Percentiles rank a stretch among this genome's conserved stretches.
Conservation (phyloP, 2,329 filamentous ascomycete species). For the Scedosporium apiospermum region DNA sequence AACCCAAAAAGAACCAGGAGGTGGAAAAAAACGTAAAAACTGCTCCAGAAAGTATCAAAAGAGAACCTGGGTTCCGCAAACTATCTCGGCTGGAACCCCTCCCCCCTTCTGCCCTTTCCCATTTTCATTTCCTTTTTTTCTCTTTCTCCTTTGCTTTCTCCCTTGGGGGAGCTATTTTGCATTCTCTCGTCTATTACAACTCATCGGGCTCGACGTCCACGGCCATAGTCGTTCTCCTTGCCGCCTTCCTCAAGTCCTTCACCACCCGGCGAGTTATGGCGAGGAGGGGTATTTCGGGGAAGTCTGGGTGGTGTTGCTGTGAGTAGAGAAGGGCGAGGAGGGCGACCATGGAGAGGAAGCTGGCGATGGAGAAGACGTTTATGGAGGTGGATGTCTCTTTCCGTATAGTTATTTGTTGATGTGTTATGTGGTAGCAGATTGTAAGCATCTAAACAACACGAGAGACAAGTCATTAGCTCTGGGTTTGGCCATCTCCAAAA, state of each 20-base stretch:
- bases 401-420: conserved; percentile 70
- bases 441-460: conserved; percentile 49
- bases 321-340: conserved; percentile 59
- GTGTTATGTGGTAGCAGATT: conserved; percentile 65
- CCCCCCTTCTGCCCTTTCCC: background rate
- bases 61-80: background rate
- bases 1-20: conserved; percentile 6
- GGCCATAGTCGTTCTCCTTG: background rate
- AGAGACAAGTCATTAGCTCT: background rate
- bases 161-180: background rate
- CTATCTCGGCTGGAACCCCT: background rate
- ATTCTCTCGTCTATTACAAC: background rate
- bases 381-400: conserved; percentile 73
- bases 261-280: conserved; percentile 25
- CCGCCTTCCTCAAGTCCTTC: conserved; percentile 19
- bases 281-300: conserved; percentile 50
- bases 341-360: conserved; percentile 65
- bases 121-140: background rate
- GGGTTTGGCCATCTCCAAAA: background rate
- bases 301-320: conserved; percentile 41
- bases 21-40: background rate
- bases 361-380: conserved; percentile 65
- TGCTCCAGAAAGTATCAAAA: background rate
- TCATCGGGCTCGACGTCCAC: background rate
- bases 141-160: background rate